Conservation (phyloP, 176 grass and related monocot species). For the Cymbopogon citratus region DNA sequence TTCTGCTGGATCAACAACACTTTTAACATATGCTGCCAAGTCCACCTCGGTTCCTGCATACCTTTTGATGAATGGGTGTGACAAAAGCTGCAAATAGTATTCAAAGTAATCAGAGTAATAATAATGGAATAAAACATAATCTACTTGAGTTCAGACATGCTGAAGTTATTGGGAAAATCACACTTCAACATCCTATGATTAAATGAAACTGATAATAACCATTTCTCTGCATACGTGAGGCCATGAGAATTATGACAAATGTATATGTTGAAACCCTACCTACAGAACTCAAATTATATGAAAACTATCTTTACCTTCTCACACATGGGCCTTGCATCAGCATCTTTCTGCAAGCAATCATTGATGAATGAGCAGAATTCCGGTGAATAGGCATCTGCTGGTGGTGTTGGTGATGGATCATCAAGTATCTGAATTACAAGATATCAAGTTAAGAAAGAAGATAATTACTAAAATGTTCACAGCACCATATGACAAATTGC, state of each 20-base stretch:
- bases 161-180: background rate
- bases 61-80: conserved; percentile 79
- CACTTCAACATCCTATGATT: background rate
- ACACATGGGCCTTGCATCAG: conserved; percentile 67
- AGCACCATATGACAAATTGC: background rate
- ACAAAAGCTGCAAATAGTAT: conserved; percentile 60
- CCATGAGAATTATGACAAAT: background rate
- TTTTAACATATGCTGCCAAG: conserved; percentile 62
- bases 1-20: conserved; percentile 70
- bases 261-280: background rate
- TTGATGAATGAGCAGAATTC: conserved; percentile 93
- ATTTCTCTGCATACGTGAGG: background rate
- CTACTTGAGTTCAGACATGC: background rate
- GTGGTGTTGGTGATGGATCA: conserved; percentile 79
- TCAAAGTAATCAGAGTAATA: conserved; percentile 27
- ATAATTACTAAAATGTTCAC: conserved; percentile 9
- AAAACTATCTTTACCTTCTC: conserved; percentile 45
- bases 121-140: background rate
- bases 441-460: conserved; percentile 8
- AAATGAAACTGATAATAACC: conserved; percentile 16
- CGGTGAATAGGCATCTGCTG: conserved; percentile 55
- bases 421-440: conserved; percentile 66
- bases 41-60: conserved; percentile 54
- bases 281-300: background rate
- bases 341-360: conserved; percentile 86